These are phyloP conservation scores for Rhododendron vialii DNA, from an alignment of 148 eudicot species.

Conservation along the genomic window DNA sequence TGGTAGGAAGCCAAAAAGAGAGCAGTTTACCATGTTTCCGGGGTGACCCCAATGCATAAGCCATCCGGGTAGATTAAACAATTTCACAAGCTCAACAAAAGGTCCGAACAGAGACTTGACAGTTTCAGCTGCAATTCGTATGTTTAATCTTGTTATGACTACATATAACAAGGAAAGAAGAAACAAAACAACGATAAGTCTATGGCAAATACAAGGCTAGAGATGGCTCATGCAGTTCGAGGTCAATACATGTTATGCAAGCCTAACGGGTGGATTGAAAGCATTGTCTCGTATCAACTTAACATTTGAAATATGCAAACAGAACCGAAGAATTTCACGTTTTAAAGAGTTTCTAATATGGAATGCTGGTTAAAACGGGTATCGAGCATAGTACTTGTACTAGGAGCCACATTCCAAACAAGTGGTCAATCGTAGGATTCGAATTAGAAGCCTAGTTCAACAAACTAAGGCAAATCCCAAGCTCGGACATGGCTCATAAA, in stretches of 20 bases:
- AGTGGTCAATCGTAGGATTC: background rate
- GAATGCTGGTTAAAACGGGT: background rate
- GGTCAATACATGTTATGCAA: background rate
- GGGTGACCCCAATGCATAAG: slow-evolving; percentile 99
- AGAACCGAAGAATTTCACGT: background rate
- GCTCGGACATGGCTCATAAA: background rate
- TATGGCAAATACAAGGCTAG: background rate
- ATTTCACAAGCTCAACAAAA: slow-evolving; percentile 68
- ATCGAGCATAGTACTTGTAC: background rate
- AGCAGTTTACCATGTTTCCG: slow-evolving; percentile 72
- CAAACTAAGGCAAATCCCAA: background rate
- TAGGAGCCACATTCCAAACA: background rate
- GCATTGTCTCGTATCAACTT: background rate
- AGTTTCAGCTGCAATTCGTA: slow-evolving; percentile 45
- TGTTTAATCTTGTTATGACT: background rate
- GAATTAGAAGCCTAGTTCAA: background rate
- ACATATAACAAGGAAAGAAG: background rate
- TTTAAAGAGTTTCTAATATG: background rate
- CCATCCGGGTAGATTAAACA: slow-evolving; percentile 81
- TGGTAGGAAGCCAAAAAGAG: background rate
- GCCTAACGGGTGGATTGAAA: background rate
- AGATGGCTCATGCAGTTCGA: background rate
- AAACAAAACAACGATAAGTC: background rate
- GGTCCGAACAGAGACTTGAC: slow-evolving; percentile 72
- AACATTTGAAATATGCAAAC: background rate